Base-by-base conservation (phyloP, 331 rosid species). In the Rhamnella rubrinervis region DNA sequence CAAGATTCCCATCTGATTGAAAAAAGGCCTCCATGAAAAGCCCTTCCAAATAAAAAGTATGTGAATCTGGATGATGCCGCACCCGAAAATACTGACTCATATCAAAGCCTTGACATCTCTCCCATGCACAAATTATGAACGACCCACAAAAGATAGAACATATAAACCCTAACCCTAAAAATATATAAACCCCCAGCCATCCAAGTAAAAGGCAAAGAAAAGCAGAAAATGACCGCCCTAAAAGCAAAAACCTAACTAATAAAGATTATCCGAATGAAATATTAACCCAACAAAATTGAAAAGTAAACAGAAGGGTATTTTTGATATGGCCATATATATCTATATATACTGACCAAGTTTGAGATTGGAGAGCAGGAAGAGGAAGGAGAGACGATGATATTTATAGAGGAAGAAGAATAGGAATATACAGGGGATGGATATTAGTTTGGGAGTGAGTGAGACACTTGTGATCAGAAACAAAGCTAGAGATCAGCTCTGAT, bases 41-140 rank as follows among this genome's bases (percentile, higher is more conserved):
- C 35, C 35, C 35, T 31, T 31, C 35, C 35, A 31, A 31, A 71
- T 23, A 52, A 57, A 65, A 40, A 72, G 47, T 38, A 55, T 82
- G 88, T 88, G 90, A 88, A 88, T 88, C 95, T 79, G 83, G 71
- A 77, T 79, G 91, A 59, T 73, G 84, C 83, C 65, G 91, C 87
- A 64, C 70, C 85, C 4, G 83, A 85, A 28, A 71, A 82, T 77
- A 83, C 78, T 75, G 85, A 85, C 93, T 72, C 64, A 67, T 18
- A 28, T 1, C 63, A 37, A 47, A 53, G 49, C 44, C 70, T 46
- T 62, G 44, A 59, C 59, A 64, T 78, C 65, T 55, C 61, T 71
- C 71, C 70, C 72, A 64, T 41, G 74, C 81, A 65, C 16, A n/a
- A 52, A 40, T 11, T 11, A 40, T 8, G 13, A 7, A 40, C 13